These are phyloP conservation scores for Hortiboletus flavorubellus DNA, from an alignment of 768 basidiomycete species.

Conservation along the genomic window DNA sequence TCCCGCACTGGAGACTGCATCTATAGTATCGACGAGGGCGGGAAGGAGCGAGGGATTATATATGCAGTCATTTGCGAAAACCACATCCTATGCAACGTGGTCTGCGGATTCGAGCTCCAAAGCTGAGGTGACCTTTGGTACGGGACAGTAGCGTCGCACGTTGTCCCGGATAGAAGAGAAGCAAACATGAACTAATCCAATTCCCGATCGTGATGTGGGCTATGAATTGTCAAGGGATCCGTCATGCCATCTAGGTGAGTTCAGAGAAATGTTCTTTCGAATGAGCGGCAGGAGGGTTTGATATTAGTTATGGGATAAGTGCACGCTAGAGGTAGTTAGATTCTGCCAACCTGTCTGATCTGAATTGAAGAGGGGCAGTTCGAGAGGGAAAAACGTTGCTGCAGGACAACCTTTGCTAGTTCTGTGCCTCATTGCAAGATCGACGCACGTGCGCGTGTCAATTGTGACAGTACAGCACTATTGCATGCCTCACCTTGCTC, in stretches of 20 bases:
- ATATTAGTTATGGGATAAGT: conserved; percentile 71
- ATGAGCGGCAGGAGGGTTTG: conserved; percentile 63
- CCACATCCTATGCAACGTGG: conserved; percentile 37
- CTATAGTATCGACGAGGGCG: conserved; percentile 60
- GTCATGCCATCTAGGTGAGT: conserved; percentile 39
- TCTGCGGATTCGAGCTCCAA: background rate
- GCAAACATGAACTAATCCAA: conserved; percentile 64
- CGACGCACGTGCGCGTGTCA: background rate
- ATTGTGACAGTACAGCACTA: background rate
- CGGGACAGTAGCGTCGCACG: conserved; percentile 30
- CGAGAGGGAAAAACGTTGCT: conserved; percentile 45
- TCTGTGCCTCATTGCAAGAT: conserved; percentile 49
- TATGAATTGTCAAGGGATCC: background rate
- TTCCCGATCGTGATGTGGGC: conserved; percentile 42
- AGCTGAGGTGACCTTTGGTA: conserved; percentile 7
- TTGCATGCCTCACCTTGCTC: conserved; percentile 55
- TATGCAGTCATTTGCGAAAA: conserved; percentile 73
- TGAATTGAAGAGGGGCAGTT: conserved; percentile 42
- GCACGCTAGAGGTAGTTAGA: conserved; percentile 54
- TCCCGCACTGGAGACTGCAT: conserved; percentile 46
- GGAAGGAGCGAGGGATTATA: conserved; percentile 74
- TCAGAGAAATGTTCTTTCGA: conserved; percentile 62
- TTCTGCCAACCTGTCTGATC: conserved; percentile 36
- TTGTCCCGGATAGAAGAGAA: conserved; percentile 29
- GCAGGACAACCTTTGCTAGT: conserved; percentile 58